These are phyloP conservation scores for Saccharum spontaneum DNA, from an alignment of 176 grass and related monocot genomes.

Conservation along the genomic window DNA sequence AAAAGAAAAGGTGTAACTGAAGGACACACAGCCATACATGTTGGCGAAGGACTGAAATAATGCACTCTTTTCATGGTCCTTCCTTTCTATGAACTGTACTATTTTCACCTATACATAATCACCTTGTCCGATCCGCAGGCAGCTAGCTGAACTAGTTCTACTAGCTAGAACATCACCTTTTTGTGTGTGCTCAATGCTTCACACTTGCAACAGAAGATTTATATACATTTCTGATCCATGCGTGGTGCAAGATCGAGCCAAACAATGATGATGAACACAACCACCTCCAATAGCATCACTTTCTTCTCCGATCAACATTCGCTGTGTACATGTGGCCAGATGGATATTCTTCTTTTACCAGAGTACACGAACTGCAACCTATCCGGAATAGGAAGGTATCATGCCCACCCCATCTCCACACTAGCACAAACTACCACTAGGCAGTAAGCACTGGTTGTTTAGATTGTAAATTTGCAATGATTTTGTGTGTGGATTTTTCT, in stretches of 20 bases:
- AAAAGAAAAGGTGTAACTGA: not conserved
- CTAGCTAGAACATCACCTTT: not conserved
- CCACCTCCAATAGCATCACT: not conserved
- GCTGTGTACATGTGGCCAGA: not conserved
- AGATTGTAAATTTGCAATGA: not conserved
- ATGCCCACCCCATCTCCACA: not conserved
- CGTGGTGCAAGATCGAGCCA: not conserved
- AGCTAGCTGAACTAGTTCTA: not conserved
- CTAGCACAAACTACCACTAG: not conserved
- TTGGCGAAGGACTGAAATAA: not conserved
- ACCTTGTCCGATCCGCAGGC: not conserved
- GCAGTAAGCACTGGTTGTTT: not conserved
- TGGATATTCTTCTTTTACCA: slow-evolving; percentile 34
- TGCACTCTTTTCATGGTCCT: not conserved
- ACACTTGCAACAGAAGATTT: slow-evolving; percentile 26
- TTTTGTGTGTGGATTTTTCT: not conserved
- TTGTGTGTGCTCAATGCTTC: not conserved
- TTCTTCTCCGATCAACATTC: not conserved
- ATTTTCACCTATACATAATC: not conserved
- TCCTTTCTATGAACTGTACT: not conserved
- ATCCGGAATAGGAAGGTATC: slow-evolving; percentile 2
- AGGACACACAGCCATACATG: not conserved
- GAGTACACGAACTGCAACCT: slow-evolving; percentile 19
- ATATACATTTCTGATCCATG: not conserved
- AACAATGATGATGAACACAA: slow-evolving; percentile 28